These are phyloP conservation scores for Termitomyces sp. DNA, from an alignment of 768 basidiomycete species.

Conservation along the genomic window DNA sequence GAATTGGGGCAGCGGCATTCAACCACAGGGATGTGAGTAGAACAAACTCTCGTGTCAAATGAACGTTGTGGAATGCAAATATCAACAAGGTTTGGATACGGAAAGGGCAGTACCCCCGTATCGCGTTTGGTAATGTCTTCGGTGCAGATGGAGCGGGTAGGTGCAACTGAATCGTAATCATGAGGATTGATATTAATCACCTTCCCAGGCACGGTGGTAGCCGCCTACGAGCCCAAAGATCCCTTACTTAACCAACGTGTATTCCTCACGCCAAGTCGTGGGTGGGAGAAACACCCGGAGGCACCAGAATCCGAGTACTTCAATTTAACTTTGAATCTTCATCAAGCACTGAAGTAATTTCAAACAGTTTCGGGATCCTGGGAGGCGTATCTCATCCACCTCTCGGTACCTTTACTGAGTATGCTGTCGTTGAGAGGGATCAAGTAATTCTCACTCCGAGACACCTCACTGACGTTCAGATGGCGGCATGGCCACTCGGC, in stretches of 20 bases:
- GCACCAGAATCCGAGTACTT: constrained; percentile 63
- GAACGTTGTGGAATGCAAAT: constrained; percentile 1
- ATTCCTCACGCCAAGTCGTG: constrained; percentile 71
- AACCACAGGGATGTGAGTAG: constrained; percentile 68
- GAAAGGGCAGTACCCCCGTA: constrained; percentile 62
- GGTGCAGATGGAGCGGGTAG: constrained; percentile 76
- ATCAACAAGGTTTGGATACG: constrained; percentile 66
- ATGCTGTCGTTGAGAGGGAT: constrained; percentile 67
- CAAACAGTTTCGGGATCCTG: constrained; percentile 56
- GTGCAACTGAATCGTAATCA: constrained; percentile 7
- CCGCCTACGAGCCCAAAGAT: constrained; percentile 49
- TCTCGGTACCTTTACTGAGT: constrained; percentile 74
- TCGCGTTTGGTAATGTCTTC: constrained; percentile 54
- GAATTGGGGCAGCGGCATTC: constrained; percentile 66
- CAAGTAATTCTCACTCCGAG: constrained; percentile 62
- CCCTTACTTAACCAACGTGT: constrained; percentile 59
- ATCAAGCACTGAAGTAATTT: neutral
- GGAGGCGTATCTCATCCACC: constrained; percentile 53
- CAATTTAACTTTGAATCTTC: neutral
- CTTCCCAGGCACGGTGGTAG: constrained; percentile 56
- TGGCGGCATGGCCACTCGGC: constrained; percentile 74
- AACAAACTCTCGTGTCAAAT: neutral
- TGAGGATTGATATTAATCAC: neutral
- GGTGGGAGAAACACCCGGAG: constrained; percentile 65
- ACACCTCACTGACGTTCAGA: constrained; percentile 64